A percentile compares a stretch with the other conserved stretches of the same genome.
Conservation (phyloP, 176 grass and related monocot species). For the sorghum (Sorghum bicolor) region DNA sequence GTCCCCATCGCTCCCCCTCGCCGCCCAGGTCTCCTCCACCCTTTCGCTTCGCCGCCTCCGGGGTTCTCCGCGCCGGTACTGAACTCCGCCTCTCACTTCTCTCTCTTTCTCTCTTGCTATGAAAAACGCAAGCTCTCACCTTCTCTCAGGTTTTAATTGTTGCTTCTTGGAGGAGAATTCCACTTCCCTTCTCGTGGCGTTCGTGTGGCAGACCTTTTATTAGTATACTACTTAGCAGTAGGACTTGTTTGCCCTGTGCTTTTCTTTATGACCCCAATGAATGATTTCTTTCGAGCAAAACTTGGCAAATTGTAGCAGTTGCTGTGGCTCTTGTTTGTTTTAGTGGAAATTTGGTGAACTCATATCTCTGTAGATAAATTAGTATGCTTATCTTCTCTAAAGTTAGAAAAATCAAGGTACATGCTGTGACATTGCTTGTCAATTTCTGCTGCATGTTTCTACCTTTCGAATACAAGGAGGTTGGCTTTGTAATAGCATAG, state of each 20-base stretch:
- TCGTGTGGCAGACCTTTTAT: background rate
- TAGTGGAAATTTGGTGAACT: background rate
- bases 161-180: background rate
- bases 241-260: background rate
- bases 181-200: background rate
- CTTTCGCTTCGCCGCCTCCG: conserved; percentile 42
- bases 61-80: conserved; percentile 30
- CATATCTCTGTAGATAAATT: background rate
- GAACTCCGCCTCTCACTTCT: background rate
- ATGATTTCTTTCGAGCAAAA: background rate
- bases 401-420: background rate
- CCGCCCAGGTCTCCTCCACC: conserved; percentile 30
- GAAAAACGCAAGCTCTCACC: background rate
- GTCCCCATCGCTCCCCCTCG: conserved; percentile 22
- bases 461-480: background rate
- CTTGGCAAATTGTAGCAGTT: background rate
- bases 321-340: background rate
- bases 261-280: background rate
- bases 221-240: background rate
- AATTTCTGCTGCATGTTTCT: background rate
- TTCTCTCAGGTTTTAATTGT: background rate
- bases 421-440: background rate
- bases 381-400: background rate
- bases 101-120: background rate
- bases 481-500: background rate